Base-by-base conservation (phyloP, 2,329 filamentous ascomycete genomes). In the Xylaria sp. region DNA sequence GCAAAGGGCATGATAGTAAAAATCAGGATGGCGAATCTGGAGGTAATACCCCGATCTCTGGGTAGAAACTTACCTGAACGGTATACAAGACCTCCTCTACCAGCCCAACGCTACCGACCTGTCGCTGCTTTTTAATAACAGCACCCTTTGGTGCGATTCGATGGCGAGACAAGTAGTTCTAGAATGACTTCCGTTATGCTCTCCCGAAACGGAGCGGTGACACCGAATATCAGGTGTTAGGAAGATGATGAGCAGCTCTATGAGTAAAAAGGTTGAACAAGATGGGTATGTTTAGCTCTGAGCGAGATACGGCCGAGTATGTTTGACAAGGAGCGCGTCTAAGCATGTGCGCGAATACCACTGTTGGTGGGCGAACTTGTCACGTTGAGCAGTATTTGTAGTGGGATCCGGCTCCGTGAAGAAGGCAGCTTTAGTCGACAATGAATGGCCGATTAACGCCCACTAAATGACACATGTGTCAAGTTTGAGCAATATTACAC, bases 401-500 rank as follows among this genome's bases (percentile, higher is more conserved):
- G 60, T 45, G 20, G 48, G 59, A 56, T 36, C 43, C 13, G 39
- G 36, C 25, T 63, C 9, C 20, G 64, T 67, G 50, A 68, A 45
- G 50, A 60, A 67, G 61, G 63, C 64, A 72, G 71, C 63, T 69
- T 63, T 61, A 65, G 65, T 68, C 67, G 65, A 72, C 62, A 66
- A 69, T 70, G 66, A 65, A 64, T 69, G 65, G 64, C 53, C 60
- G 53, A 65, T 41, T 45, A 70, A 59, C 56, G 58, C 60, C 57
- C 55, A 67, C 61, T 70, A 43, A 74, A 60, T 46, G 63, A 63
- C 55, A 36, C 34, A 52, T 45, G 57, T 46, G 64, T 72, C 60
- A 73, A 61, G 69, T 25, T 53, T 69, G 70, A 69, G 67, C 69
- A 73, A 73, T 66, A 77, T 76, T 75, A 77, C 75, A 75, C 72